These are phyloP conservation scores for Tricholoma bakamatsutake DNA, from an alignment of 768 basidiomycete species.

Conservation along the genomic window DNA sequence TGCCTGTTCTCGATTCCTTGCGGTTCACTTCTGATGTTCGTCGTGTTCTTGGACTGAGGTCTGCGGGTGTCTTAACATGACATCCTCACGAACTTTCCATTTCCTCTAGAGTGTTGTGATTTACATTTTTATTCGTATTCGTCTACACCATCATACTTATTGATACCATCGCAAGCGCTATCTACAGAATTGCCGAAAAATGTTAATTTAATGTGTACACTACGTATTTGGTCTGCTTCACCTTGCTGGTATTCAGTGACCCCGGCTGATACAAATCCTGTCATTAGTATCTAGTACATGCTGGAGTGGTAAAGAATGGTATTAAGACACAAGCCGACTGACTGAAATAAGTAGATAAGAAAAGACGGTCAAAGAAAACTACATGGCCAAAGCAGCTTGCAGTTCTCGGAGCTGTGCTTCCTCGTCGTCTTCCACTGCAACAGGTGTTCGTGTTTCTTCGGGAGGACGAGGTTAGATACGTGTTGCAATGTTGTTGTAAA, in stretches of 20 bases:
- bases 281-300: slow-evolving; percentile 24
- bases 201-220: slow-evolving; percentile 25
- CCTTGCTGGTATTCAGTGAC: not conserved
- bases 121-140: slow-evolving; percentile 17
- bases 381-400: slow-evolving; percentile 87
- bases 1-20: slow-evolving; percentile 93
- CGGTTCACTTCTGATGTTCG: slow-evolving; percentile 96
- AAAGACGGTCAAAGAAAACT: slow-evolving; percentile 16
- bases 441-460: slow-evolving; percentile 28
- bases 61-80: slow-evolving; percentile 35
- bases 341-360: slow-evolving; percentile 17
- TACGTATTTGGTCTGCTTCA: not conserved
- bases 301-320: slow-evolving; percentile 9
- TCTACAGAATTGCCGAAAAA: slow-evolving; percentile 13
- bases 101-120: slow-evolving; percentile 21
- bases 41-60: slow-evolving; percentile 71
- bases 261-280: slow-evolving; percentile 3
- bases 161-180: slow-evolving; percentile 28
- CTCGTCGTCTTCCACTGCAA: slow-evolving; percentile 81
- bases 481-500: not conserved
- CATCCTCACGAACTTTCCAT: slow-evolving; percentile 1
- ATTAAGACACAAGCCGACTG: slow-evolving; percentile 15
- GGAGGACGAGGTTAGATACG: slow-evolving; percentile 2
- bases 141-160: slow-evolving; percentile 21
- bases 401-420: slow-evolving; percentile 83